Percentiles rank a stretch among this genome's conserved stretches.
Evolutionary conservation across 495 filamentous ascomycete genomes (phyloP).

Genomic region (Wilcoxina mikolae): DNA sequence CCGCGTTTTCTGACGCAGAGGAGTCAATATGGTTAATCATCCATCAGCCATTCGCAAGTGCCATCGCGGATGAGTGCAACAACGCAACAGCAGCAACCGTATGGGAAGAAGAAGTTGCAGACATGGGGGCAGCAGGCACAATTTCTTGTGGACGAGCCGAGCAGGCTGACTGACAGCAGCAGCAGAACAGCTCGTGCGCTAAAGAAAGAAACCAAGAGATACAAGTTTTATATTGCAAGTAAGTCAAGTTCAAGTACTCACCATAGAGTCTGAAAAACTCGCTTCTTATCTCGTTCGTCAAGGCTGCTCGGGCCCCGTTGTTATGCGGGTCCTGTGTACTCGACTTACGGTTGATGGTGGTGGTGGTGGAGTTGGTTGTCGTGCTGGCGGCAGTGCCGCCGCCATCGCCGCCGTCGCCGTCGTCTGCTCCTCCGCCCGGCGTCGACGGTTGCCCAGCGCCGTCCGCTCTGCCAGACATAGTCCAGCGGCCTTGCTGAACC

Average conservation of each 20-base stretch:
- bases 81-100: too few relatives aligned
- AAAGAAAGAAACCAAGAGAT: background rate
- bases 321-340: conserved; percentile 6
- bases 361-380: background rate
- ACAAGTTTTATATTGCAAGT: background rate
- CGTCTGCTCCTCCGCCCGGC: background rate
- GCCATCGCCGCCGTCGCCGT: background rate
- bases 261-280: conserved; percentile 11
- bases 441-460: background rate
- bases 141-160: too few relatives aligned
- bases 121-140: too few relatives aligned
- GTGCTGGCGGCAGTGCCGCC: background rate
- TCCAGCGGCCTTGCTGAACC: background rate
- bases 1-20: conserved; percentile 1
- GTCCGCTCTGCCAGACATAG: background rate
- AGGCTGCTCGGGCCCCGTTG: conserved; percentile 8
- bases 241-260: conserved; percentile 2
- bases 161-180: too few relatives aligned
- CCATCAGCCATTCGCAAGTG: too few relatives aligned
- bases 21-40: too few relatives aligned
- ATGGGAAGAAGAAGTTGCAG: too few relatives aligned
- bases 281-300: conserved; percentile 8
- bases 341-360: background rate
- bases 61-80: too few relatives aligned
- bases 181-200: background rate